Evolutionary conservation across 106 monocot species (phyloP), one percentile per base, ranked within the genome.

Genomic region (Dendrobium huoshanense): DNA sequence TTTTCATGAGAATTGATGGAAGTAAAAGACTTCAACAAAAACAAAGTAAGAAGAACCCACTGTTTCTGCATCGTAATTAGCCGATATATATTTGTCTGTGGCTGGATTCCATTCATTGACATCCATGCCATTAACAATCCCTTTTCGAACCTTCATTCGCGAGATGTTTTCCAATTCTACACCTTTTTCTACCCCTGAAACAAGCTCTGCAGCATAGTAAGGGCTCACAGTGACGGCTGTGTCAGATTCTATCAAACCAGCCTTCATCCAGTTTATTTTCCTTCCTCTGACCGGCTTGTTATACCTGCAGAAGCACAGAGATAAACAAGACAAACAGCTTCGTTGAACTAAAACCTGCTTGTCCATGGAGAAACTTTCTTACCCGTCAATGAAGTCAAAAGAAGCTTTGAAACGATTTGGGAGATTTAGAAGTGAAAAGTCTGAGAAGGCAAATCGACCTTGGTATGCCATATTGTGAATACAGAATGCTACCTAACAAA

Each of bases 221-320:
- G 94, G 91, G 76, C 92, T 94, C 40, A 98, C 97, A 47, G 94
- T 94, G 0, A 98, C 7, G 13, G 84, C 83, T 73, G 27, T 85
- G 81, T 98, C 88, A 8, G 92, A 85, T 83, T 94, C 89, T 64
- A 84, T 27, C 25, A 98, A 88, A 67, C 86, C 92, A 75, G 94
- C 97, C 81, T 92, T 92, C 94, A 98, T 87, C 97, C 97, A 98
- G 79, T 98, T 98, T 77, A 94, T 92, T 85, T 98, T 98, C 78
- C 85, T 87, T 55, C 97, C 97, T 87, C 91, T 92, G 29, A 98
- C 89, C 61, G 92, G 94, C 45, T 89, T 94, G 64, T 88, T 78
- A 73, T 97, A 92, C 45, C 96, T 97, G 81, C 41, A 86, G 79
- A 77, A 49, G 10, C 29, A 10, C 41, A 77, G 2, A 67, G 37